A percentile compares a stretch with the other conserved stretches of the same genome.
phyloP scores from a whole-genome alignment of 73 alveolate species.

The Stentor coeruleus region DNA sequence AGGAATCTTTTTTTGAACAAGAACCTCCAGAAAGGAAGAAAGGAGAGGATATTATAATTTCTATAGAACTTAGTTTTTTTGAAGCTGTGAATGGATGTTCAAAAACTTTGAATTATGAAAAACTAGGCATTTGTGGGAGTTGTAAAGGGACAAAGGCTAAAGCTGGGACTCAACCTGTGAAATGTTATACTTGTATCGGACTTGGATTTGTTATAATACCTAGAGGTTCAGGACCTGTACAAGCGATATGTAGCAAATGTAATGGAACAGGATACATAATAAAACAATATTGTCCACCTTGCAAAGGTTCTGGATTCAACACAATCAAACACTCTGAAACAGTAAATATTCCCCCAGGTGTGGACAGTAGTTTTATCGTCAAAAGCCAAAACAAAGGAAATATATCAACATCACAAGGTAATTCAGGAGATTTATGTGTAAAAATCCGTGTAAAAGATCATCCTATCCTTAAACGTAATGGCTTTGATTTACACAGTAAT shows the following conservation, averaged over 20 bases:
- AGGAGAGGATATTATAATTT: slow-evolving; percentile 56
- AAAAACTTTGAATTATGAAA: slow-evolving; percentile 51
- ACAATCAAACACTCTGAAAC: slow-evolving; percentile 44
- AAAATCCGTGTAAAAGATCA: slow-evolving; percentile 33
- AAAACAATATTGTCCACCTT: slow-evolving; percentile 62
- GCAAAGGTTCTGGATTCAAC: slow-evolving; percentile 61
- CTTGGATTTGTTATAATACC: slow-evolving; percentile 57
- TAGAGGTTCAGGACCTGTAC: slow-evolving; percentile 70
- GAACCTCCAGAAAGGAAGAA: slow-evolving; percentile 36
- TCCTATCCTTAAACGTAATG: slow-evolving; percentile 1
- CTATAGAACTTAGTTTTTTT: slow-evolving; percentile 65
- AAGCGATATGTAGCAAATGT: slow-evolving; percentile 68
- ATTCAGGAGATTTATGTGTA: slow-evolving; percentile 74
- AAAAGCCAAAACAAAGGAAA: slow-evolving; percentile 75
- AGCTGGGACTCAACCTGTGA: slow-evolving; percentile 78
- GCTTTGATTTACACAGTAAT: slow-evolving; percentile 35
- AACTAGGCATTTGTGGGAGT: slow-evolving; percentile 60
- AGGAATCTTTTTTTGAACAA: slow-evolving; percentile 21
- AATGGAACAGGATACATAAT: slow-evolving; percentile 69
- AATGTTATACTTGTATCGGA: slow-evolving; percentile 75
- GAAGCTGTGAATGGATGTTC: slow-evolving; percentile 74
- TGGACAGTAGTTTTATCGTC: slow-evolving; percentile 57
- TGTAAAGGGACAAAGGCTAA: slow-evolving; percentile 73
- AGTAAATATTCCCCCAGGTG: slow-evolving; percentile 80
- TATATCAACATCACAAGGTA: slow-evolving; percentile 49